Evolutionary conservation across 2,329 filamentous ascomycete genomes (phyloP), one percentile per base, ranked within the genome.

Genomic region (Cladosporium austrohemisphaericum): DNA sequence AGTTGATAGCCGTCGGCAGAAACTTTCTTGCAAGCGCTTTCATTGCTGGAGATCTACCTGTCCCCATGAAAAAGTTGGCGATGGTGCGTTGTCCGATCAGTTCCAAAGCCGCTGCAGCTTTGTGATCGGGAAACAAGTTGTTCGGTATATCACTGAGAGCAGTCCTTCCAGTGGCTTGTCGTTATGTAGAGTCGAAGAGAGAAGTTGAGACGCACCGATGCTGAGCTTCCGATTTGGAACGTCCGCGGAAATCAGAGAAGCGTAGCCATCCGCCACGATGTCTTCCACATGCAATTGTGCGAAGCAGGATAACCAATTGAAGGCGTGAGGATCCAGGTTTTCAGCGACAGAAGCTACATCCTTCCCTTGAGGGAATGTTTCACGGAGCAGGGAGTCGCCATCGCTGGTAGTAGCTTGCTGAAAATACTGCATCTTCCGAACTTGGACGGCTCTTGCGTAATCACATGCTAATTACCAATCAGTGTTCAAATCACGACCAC

Each of bases 301-400:
- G 28, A 40, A n/a, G 18, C 37, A 40, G 25, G 37, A 26, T 23
- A 26, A 26, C 37, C 37, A 40, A 16, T 40, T 11, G 37, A 28
- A 8, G 18, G n/a, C 22, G 28, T 28, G 22, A 28, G 37, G n/a
- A n/a, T n/a, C n/a, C n/a, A n/a, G n/a, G n/a, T n/a, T n/a, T n/a
- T n/a, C n/a, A n/a, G n/a, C n/a, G n/a, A n/a, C n/a, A n/a, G n/a
- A n/a, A n/a, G n/a, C n/a, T n/a, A n/a, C n/a, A n/a, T n/a, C n/a
- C n/a, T n/a, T n/a, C n/a, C n/a, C n/a, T n/a, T n/a, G n/a, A n/a
- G n/a, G n/a, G n/a, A n/a, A n/a, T n/a, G n/a, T n/a, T n/a, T n/a
- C n/a, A n/a, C n/a, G n/a, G n/a, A n/a, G n/a, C n/a, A n/a, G n/a
- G n/a, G n/a, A n/a, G n/a, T n/a, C n/a, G n/a, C n/a, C n/a, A n/a